Base-by-base conservation (phyloP, 2,329 filamentous ascomycete species). In the Aspergillus sp. region DNA sequence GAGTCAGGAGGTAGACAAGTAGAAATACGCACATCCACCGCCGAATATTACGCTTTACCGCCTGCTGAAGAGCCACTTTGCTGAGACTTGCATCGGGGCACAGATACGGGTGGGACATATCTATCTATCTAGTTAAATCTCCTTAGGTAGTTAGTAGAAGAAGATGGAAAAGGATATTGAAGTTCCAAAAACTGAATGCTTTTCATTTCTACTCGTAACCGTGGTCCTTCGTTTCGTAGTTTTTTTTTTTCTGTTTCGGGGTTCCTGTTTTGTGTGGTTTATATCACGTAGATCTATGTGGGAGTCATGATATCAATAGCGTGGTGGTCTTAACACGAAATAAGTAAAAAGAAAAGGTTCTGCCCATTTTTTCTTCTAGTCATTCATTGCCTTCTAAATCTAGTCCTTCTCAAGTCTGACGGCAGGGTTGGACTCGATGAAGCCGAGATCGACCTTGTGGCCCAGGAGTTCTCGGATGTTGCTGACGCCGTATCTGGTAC, bases 391-490 rank as follows among this genome's bases (percentile, higher is more conserved):
- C 7, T 19, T 25, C 23, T 30, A 36, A 36, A 30, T 75, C 72
- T 87, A 94, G 69, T 92, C 86, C 81, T 92, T 94, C 70, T 96
- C 91, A 74, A 98, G 81, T 76, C 94, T 85, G 62, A 98, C 93
- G 19, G 94, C 95, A 10, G 94, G 88, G 78, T 96, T 97, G 68
- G 84, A 88, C 82, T 96, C 89, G 68, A 99, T 92, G 81, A 97
- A 97, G 72, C 88, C 88, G 73, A 98, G 80, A 79, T 98, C 93
- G 44, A 97, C 93, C 82, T 96, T 96, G 81, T 99, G 94, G 13
- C 94, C 94, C 57, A 99, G 82, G 71, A 97, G 80, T 78, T 96
- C 92, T 69, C 93, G 87, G 70, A 97, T 97, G 78, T 97, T 97
- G 71, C 86, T 91, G 63, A 92, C 91, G 70, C 84, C 87, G 75